phyloP scores from a whole-genome alignment of 2,329 filamentous ascomycete species.

The Emmonsiellopsis sp. region DNA sequence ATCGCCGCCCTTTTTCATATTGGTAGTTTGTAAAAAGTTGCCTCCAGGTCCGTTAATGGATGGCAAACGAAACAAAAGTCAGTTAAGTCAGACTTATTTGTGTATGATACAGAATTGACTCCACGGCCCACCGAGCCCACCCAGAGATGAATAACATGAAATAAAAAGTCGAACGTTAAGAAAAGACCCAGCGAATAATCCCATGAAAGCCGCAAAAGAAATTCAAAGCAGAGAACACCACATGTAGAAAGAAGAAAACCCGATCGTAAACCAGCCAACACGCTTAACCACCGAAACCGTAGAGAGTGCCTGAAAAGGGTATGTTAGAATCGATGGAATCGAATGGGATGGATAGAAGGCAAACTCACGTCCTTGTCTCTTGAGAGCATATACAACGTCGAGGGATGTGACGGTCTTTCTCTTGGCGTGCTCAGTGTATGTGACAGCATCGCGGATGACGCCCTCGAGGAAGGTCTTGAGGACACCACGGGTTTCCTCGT shows the following conservation, averaged over 20 bases:
- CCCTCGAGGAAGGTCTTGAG: constrained; percentile 77
- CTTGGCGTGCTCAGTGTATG: constrained; percentile 77
- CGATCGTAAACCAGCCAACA: constrained; percentile 11
- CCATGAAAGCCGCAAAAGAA: background rate
- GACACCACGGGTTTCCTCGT: constrained; percentile 74
- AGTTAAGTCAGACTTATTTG: background rate
- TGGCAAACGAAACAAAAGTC: background rate
- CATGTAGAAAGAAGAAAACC: background rate
- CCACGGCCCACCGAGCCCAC: constrained; percentile 1
- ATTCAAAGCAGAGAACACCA: background rate
- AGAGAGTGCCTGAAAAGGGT: constrained; percentile 53
- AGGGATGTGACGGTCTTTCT: constrained; percentile 50
- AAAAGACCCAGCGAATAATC: background rate
- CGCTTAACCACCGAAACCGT: constrained; percentile 80
- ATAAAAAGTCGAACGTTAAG: background rate
- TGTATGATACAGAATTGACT: constrained; percentile 4
- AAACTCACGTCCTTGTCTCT: constrained; percentile 50
- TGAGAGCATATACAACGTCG: constrained; percentile 55
- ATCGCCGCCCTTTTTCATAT: background rate
- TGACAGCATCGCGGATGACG: constrained; percentile 71
- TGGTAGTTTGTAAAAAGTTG: background rate
- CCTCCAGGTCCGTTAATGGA: background rate
- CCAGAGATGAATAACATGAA: background rate
- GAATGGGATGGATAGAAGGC: constrained; percentile 10
- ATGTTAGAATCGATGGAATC: constrained; percentile 8